A percentile compares a stretch with the other conserved stretches of the same genome.
phyloP scores from a whole-genome alignment of 176 grass and related monocot genomes.

The Otatea glauca region DNA sequence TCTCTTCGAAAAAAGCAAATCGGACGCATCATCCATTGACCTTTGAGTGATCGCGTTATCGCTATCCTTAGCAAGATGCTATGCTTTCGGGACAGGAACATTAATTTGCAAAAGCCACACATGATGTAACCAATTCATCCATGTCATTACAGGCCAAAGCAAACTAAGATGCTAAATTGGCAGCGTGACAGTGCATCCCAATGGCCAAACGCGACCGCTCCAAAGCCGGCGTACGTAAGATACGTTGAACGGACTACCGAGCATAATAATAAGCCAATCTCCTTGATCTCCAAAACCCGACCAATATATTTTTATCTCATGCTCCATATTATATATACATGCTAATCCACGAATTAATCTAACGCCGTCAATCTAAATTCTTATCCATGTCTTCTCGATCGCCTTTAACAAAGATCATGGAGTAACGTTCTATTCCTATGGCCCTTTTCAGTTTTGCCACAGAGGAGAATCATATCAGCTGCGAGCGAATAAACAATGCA shows the following conservation, averaged over 20 bases:
- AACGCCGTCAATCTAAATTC: constrained; percentile 37
- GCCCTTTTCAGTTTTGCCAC: not conserved
- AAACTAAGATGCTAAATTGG: not conserved
- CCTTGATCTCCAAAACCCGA: constrained; percentile 52
- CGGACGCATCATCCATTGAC: not conserved
- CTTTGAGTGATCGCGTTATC: not conserved
- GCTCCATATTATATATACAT: not conserved
- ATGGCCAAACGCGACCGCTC: not conserved
- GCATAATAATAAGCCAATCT: constrained; percentile 45
- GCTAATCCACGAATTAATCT: constrained; percentile 18
- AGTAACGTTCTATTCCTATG: not conserved
- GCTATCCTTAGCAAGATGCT: not conserved
- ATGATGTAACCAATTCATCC: not conserved
- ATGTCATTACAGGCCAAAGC: not conserved
- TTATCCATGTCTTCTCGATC: constrained; percentile 36
- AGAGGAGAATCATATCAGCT: not conserved
- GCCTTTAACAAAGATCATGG: constrained; percentile 28
- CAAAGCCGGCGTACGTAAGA: constrained; percentile 33
- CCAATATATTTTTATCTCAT: constrained; percentile 2
- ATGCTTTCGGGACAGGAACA: not conserved
- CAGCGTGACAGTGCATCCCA: not conserved
- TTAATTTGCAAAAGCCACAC: not conserved
- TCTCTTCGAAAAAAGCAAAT: not conserved
- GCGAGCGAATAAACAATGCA: constrained; percentile 16
- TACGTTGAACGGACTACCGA: constrained; percentile 4